A percentile compares a stretch with the other conserved stretches of the same genome.
These are phyloP conservation scores for Bretschneidera sinensis DNA, from an alignment of 345 rosid species.

Conservation along the genomic window DNA sequence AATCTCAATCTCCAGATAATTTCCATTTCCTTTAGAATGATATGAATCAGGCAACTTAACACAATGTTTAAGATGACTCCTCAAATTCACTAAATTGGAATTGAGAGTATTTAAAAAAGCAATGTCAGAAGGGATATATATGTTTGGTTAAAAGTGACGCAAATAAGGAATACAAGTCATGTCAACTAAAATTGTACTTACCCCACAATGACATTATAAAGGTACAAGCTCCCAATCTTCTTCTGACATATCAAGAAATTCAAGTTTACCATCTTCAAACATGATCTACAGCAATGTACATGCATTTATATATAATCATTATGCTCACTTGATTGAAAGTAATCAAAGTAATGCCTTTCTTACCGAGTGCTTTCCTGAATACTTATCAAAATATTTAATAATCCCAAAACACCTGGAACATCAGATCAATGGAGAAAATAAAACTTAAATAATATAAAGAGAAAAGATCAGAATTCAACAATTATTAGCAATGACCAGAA, in stretches of 20 bases:
- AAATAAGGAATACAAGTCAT: background rate
- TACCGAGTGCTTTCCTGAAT: constrained; percentile 64
- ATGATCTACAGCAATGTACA: constrained; percentile 42
- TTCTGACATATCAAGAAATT: constrained; percentile 61
- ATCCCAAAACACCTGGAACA: constrained; percentile 65
- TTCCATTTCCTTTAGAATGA: too few species aligned
- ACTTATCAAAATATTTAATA: constrained; percentile 53
- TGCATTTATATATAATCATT: constrained; percentile 3
- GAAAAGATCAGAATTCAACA: background rate
- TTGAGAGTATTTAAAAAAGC: background rate
- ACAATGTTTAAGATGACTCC: background rate
- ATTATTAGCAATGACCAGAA: too few species aligned
- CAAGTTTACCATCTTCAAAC: constrained; percentile 68
- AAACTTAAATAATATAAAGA: background rate
- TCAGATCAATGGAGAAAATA: background rate
- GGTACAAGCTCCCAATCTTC: constrained; percentile 59
- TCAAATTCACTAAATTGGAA: background rate
- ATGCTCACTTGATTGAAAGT: background rate
- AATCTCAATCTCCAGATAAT: too few species aligned
- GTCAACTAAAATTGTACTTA: background rate
- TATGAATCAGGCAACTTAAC: too few species aligned
- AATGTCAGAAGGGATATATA: too few species aligned
- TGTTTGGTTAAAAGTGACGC: background rate
- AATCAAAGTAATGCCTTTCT: constrained; percentile 15
- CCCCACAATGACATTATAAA: constrained; percentile 20